These are phyloP conservation scores for Cercospora berteroae DNA, from an alignment of 2,329 filamentous ascomycete species.

Conservation along the genomic window DNA sequence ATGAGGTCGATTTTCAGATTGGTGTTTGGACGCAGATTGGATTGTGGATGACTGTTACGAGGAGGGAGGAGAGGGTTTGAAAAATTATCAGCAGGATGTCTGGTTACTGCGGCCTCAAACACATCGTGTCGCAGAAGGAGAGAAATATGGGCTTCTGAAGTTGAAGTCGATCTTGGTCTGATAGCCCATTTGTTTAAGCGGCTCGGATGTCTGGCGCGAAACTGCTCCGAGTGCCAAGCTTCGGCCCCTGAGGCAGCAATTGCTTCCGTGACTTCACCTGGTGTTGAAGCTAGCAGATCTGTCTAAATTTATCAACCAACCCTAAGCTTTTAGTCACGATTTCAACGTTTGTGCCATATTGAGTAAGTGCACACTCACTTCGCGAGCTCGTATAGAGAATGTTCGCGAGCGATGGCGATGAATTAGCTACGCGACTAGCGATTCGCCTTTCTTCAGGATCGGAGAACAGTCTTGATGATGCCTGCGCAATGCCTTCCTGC, in stretches of 20 bases:
- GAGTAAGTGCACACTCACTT: neutral
- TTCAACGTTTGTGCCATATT: neutral
- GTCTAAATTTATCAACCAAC: neutral
- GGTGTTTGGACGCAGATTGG: slow-evolving; percentile 15
- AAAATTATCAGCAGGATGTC: neutral
- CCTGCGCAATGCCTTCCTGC: neutral
- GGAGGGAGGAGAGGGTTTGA: neutral
- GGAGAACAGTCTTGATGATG: neutral
- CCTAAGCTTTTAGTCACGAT: neutral
- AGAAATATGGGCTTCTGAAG: no score
- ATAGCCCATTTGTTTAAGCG: neutral
- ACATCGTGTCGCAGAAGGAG: no score
- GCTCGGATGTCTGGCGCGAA: neutral
- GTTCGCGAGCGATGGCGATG: no score
- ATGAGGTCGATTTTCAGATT: slow-evolving; percentile 12
- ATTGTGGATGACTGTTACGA: slow-evolving; percentile 16
- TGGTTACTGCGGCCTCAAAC: no score
- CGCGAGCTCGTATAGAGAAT: no score
- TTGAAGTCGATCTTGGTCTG: no score
- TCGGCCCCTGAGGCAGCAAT: neutral
- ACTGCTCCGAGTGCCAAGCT: neutral
- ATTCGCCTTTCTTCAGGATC: no score
- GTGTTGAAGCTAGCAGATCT: neutral
- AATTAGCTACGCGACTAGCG: no score
- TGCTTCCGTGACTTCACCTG: neutral